Evolutionary conservation across 495 filamentous ascomycete species (phyloP).

Genomic region (Hypomontagnella submonticulosa): DNA sequence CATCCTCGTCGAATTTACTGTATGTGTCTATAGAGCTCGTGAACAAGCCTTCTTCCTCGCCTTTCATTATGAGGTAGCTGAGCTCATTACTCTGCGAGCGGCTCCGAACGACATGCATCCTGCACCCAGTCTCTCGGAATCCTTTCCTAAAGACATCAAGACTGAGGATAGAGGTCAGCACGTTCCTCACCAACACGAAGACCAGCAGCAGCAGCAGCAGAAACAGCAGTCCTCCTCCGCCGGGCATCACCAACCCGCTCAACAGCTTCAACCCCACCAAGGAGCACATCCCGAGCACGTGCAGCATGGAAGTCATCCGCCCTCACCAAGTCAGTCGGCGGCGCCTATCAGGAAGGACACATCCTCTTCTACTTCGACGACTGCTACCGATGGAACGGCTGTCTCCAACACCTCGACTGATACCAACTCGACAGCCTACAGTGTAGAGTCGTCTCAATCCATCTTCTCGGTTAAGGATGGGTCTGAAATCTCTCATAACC

Average conservation of each 20-base stretch:
- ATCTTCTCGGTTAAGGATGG: slow-evolving; percentile 63
- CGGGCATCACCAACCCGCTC: slow-evolving; percentile 41
- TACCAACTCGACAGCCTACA: slow-evolving; percentile 56
- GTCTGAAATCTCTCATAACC: slow-evolving; percentile 55
- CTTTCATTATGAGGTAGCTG: slow-evolving; percentile 52
- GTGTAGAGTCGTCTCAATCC: slow-evolving; percentile 57
- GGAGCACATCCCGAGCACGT: slow-evolving; percentile 45
- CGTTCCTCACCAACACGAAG: slow-evolving; percentile 47
- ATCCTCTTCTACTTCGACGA: slow-evolving; percentile 58
- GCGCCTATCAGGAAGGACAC: slow-evolving; percentile 61
- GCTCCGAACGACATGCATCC: slow-evolving; percentile 55
- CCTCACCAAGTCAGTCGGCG: slow-evolving; percentile 51
- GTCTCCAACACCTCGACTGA: slow-evolving; percentile 53
- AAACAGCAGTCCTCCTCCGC: slow-evolving; percentile 27
- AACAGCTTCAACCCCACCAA: slow-evolving; percentile 44
- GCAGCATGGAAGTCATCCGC: slow-evolving; percentile 48
- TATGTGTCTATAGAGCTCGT: slow-evolving; percentile 28
- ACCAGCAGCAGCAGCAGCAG: slow-evolving; percentile 44
- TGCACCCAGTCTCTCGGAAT: slow-evolving; percentile 57
- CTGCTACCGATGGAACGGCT: slow-evolving; percentile 50
- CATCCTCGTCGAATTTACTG: slow-evolving; percentile 28
- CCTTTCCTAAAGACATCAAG: slow-evolving; percentile 56
- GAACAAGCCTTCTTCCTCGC: slow-evolving; percentile 40
- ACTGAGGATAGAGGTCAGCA: slow-evolving; percentile 51
- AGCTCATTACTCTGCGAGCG: slow-evolving; percentile 43